These are phyloP conservation scores for Syncephalastrum monosporum DNA, from an alignment of 371 early-diverging fungal species.

Conservation along the genomic window DNA sequence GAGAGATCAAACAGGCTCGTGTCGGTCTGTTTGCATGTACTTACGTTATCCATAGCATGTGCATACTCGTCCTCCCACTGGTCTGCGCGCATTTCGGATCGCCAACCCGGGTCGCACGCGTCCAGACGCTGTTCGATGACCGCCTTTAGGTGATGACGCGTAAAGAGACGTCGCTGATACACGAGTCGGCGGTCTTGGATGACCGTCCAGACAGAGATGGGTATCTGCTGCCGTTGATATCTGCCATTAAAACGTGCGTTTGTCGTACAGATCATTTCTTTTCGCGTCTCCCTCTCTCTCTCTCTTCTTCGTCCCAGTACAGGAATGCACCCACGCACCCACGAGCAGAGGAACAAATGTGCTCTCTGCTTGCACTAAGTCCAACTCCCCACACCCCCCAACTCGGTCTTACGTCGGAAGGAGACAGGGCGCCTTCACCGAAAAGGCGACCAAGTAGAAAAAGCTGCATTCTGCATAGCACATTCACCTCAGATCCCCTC, in stretches of 20 bases:
- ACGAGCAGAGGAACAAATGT: no score
- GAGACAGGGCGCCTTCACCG: no score
- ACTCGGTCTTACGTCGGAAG: no score
- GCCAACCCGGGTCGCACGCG: slow-evolving; percentile 16
- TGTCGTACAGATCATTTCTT: slow-evolving; percentile 1
- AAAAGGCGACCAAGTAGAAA: background rate
- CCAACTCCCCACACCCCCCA: no score
- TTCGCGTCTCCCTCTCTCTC: no score
- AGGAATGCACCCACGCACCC: no score
- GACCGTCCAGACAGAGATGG: slow-evolving; percentile 24
- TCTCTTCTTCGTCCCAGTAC: no score
- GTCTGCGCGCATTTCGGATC: slow-evolving; percentile 8
- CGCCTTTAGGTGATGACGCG: slow-evolving; percentile 11
- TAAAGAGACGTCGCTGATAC: slow-evolving; percentile 15
- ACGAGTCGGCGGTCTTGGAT: slow-evolving; percentile 24
- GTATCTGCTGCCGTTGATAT: slow-evolving; percentile 20
- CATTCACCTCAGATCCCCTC: background rate
- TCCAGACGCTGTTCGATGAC: slow-evolving; percentile 23
- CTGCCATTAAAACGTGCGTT: slow-evolving; percentile 9
- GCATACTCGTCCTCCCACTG: slow-evolving; percentile 31
- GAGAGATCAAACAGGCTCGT: no score
- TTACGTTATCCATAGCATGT: slow-evolving; percentile 20
- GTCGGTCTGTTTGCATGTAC: background rate
- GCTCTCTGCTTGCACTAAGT: no score
- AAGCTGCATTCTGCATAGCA: background rate